phyloP scores from a whole-genome alignment of 805 yeast genomes.

The Lipomyces kockii region DNA sequence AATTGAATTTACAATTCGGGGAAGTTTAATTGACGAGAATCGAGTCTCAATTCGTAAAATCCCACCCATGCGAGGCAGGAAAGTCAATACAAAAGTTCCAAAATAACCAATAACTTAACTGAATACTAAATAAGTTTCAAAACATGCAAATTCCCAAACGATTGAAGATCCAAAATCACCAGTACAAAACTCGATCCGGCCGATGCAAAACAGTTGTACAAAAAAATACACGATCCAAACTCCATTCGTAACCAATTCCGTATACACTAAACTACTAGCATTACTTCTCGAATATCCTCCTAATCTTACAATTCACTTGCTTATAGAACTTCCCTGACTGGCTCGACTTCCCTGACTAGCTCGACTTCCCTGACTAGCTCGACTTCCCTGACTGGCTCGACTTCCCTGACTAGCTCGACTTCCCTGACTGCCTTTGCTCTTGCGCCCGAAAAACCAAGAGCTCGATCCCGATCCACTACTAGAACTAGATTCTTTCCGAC shows the following conservation, averaged over 20 bases:
- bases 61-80: not conserved
- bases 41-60: not conserved
- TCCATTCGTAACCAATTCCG: not conserved
- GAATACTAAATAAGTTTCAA: too few relatives aligned
- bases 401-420: not conserved
- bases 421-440: not conserved
- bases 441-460: conserved; percentile 3
- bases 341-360: not conserved
- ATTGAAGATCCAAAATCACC: not conserved
- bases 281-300: not conserved
- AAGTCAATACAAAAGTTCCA: too few relatives aligned
- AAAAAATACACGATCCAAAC: not conserved
- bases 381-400: not conserved
- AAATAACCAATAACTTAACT: not conserved
- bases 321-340: not conserved
- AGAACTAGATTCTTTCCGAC: conserved; percentile 5
- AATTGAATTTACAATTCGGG: not conserved
- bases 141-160: not conserved
- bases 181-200: not conserved
- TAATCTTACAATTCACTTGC: not conserved
- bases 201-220: not conserved
- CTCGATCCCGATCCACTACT: conserved; percentile 3
- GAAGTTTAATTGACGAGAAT: not conserved
- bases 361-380: not conserved
- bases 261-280: not conserved